Evolutionary conservation across 768 basidiomycete genomes (phyloP).

Genomic region (Leccinum truebloodii): DNA sequence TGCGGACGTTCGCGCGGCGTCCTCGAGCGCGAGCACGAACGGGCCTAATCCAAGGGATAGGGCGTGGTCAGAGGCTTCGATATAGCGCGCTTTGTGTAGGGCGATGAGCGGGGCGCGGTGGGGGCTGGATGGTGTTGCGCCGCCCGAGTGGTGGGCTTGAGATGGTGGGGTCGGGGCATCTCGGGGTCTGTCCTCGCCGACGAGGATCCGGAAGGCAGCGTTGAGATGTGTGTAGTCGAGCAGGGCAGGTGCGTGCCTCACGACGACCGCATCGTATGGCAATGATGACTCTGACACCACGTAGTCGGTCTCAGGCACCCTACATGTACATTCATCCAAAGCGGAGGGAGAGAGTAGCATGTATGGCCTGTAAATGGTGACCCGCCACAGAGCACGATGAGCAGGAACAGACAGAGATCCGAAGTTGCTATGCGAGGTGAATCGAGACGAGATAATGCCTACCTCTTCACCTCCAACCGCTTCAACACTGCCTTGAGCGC

Average conservation of each 20-base stretch:
- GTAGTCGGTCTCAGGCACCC: neutral
- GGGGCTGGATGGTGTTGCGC: neutral
- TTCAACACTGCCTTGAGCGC: slow-evolving; percentile 51
- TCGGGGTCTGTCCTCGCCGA: slow-evolving; percentile 36
- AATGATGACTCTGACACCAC: neutral
- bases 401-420: neutral
- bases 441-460: neutral
- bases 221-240: slow-evolving; percentile 61
- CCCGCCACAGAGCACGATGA: neutral
- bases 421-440: neutral
- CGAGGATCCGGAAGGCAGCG: slow-evolving; percentile 64
- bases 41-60: slow-evolving; percentile 72
- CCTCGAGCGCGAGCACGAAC: slow-evolving; percentile 65
- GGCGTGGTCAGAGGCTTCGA: slow-evolving; percentile 45
- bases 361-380: slow-evolving; percentile 40
- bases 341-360: slow-evolving; percentile 55
- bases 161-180: neutral
- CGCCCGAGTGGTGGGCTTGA: neutral
- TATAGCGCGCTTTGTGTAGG: slow-evolving; percentile 58
- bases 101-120: slow-evolving; percentile 47
- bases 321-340: slow-evolving; percentile 40
- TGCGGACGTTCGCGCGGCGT: slow-evolving; percentile 48
- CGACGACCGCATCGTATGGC: slow-evolving; percentile 58
- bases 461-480: slow-evolving; percentile 44
- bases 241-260: slow-evolving; percentile 55